Evolutionary conservation across 495 filamentous ascomycete genomes (phyloP), one percentile per base, ranked within the genome.

Genomic region (Xylaria cubensis): DNA sequence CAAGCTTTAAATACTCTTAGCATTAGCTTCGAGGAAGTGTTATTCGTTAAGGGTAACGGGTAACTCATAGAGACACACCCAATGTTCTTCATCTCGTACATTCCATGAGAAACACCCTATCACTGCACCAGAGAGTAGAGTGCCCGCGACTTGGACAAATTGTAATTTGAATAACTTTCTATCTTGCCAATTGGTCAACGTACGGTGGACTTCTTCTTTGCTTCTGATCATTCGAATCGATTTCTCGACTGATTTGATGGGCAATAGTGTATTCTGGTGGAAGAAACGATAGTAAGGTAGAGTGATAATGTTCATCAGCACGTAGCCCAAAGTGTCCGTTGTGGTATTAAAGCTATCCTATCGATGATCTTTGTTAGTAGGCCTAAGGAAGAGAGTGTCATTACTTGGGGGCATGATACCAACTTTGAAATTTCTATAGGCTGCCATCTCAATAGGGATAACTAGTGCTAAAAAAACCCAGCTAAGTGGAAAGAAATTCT

Each of bases 81-180:
- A 81, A 42, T 78, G 79, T 32, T 79, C 76, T 13, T 68, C 51
- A 17, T 58, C 41, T 7, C 64, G 41, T 2, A 63, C 44, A 51
- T n/a, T 69, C 79, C 78, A 81, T 21, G 79, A 80, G 67, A 81
- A 81, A 63, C 74, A 77, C 2, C 78, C 79, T 53, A 81, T 81
- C 0, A 74, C 72, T 1, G 77, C 78, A 12, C 76, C 79, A 12
- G 76, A 75, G 8, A 81, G 68, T 15, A 81, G 72, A 9, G 77
- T 56, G 76, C 78, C 76, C 13, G 76, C 77, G n/a, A 79, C 74
- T 21, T 77, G 77, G 58, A 80, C 65, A 44, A 78, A 75, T 26
- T 80, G 78, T n/a, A 80, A 50, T 64, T 80, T 77, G 34, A 73
- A 59, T 26, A 78, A 67, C 59, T 79, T 80, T 50, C 74, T 71